Evolutionary conservation across 352 stramenopile genomes (phyloP).

Genomic region (Phytophthora parvispora): DNA sequence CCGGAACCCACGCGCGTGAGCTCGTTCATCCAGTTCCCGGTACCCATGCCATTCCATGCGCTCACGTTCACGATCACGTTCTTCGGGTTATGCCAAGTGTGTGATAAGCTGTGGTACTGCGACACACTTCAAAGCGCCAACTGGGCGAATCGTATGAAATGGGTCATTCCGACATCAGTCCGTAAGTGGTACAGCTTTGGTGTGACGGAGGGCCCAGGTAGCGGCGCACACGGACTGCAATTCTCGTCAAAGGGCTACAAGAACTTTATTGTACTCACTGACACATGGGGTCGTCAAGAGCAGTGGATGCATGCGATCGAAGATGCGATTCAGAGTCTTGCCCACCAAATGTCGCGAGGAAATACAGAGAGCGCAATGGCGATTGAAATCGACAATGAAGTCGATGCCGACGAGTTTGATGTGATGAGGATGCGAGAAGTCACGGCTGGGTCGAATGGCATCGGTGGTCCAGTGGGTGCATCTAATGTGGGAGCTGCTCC

Average conservation of each 20-base stretch:
- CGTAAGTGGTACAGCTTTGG: constrained; percentile 92
- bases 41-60: constrained; percentile 90
- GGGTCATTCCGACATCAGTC: constrained; percentile 88
- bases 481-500: constrained; percentile 19
- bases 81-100: constrained; percentile 88
- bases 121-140: constrained; percentile 87
- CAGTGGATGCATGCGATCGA: constrained; percentile 91
- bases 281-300: constrained; percentile 89
- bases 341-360: constrained; percentile 61
- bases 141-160: constrained; percentile 92
- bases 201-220: constrained; percentile 78
- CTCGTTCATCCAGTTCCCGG: constrained; percentile 91
- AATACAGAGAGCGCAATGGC: constrained; percentile 83
- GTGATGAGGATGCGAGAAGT: constrained; percentile 56
- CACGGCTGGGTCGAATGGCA: constrained; percentile 13
- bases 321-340: constrained; percentile 75
- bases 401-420: constrained; percentile 83
- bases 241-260: constrained; percentile 93
- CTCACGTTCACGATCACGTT: constrained; percentile 90
- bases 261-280: constrained; percentile 87
- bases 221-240: constrained; percentile 85
- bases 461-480: constrained; percentile 2
- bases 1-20: constrained; percentile 87
- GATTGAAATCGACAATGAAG: constrained; percentile 92
- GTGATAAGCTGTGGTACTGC: constrained; percentile 91